Base-by-base conservation (phyloP, 179 eudicot genomes). In the Corrigiola litoralis region DNA sequence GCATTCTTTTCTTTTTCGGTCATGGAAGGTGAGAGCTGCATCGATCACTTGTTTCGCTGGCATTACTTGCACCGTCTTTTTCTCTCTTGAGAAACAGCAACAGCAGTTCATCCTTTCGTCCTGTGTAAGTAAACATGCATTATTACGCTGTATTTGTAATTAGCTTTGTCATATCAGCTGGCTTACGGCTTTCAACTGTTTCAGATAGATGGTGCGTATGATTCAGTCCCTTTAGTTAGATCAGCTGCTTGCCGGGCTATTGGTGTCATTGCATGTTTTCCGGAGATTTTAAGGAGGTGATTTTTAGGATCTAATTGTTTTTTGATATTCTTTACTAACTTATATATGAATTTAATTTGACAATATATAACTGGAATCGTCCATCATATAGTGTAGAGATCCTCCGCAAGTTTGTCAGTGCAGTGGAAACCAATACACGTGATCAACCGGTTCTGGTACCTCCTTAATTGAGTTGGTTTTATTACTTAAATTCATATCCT, bases 181-280 rank as follows among this genome's bases (percentile, higher is more conserved):
- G 54, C 42, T 54, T 38, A 3, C 49, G 38, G 27, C 20, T 27
- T 27, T 31, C 28, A n/a, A 46, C 12, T 42, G 56, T 66, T 75
- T 13, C 80, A 92, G 98, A 72, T 86, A 72, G 70, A 77, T 69
- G 94, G 86, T 72, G 87, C 99, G 40, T 76, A 76, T 23, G 99
- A 90, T 68, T 84, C 68, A 75, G 89, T 74, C 63, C 89, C 99
- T 71, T 82, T 91, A 41, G 95, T 94, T 44, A 87, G 89, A 68
- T 85, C 97, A 75, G 95, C 95, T 67, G 95, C 99, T 71, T 94
- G 97, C 74, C 95, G 99, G 38, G 94, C 99, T 59, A 84, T 94
- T 72, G 99, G 99, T 48, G 91, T 94, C 60, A 84, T 94, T 74
- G 81, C 95, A 29, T 87, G 86, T 76, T 94, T 94, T 76, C 96